Evolutionary conservation across 2,329 filamentous ascomycete species (phyloP).

Genomic region (Diaporthe sp.): DNA sequence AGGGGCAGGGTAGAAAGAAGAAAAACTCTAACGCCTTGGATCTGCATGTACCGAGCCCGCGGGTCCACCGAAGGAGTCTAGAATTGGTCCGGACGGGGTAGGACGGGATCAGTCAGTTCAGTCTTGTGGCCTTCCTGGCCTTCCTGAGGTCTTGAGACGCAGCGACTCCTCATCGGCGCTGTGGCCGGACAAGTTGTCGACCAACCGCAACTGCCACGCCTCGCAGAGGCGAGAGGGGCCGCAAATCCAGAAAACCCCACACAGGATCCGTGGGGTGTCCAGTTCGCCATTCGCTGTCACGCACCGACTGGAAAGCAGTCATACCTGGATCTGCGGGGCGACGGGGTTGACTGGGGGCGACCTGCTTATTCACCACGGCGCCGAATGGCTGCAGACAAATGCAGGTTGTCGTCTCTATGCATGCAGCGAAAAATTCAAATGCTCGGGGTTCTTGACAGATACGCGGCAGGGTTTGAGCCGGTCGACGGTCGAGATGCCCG

Average conservation of each 20-base stretch:
- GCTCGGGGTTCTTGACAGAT: slow-evolving; percentile 17
- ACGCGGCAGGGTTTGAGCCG: slow-evolving; percentile 14
- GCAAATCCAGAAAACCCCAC: slow-evolving; percentile 6
- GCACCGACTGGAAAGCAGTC: slow-evolving; percentile 15
- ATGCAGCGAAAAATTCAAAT: slow-evolving; percentile 12
- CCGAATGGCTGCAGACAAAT: slow-evolving; percentile 27
- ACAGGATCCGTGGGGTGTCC: slow-evolving; percentile 23
- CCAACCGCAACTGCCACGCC: slow-evolving; percentile 27
- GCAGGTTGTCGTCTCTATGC: slow-evolving; percentile 18
- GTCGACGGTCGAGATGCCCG: slow-evolving; percentile 4
- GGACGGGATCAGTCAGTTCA: slow-evolving; percentile 2
- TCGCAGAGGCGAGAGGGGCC: slow-evolving; percentile 5
- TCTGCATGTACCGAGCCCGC: slow-evolving; percentile 9
- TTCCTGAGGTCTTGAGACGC: slow-evolving; percentile 18
- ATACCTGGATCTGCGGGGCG: slow-evolving; percentile 21
- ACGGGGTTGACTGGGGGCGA: slow-evolving; percentile 1
- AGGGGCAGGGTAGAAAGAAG: not conserved
- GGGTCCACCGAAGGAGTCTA: slow-evolving; percentile 23
- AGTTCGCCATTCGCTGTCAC: slow-evolving; percentile 22
- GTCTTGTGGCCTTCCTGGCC: not conserved
- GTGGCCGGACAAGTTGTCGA: slow-evolving; percentile 14
- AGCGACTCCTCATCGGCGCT: slow-evolving; percentile 4
- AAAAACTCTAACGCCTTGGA: slow-evolving; percentile 21
- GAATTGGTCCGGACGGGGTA: slow-evolving; percentile 19
- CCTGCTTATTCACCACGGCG: slow-evolving; percentile 14